A percentile compares a stretch with the other conserved stretches of the same genome.
These are phyloP conservation scores for Alnus rubra DNA, from an alignment of 306 rosid species.

Conservation along the genomic window DNA sequence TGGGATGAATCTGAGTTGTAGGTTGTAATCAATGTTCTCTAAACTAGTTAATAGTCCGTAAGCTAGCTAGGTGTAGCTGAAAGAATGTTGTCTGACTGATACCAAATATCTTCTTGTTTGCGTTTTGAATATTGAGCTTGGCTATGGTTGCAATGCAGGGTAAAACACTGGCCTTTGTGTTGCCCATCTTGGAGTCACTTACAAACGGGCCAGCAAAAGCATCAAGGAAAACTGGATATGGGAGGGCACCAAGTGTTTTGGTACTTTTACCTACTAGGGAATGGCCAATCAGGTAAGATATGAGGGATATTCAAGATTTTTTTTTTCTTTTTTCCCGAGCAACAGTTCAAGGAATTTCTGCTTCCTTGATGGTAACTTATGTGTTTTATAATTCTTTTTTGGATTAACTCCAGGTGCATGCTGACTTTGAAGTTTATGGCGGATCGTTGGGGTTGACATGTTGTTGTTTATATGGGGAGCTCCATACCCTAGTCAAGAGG, in stretches of 20 bases:
- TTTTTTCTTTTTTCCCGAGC: background rate
- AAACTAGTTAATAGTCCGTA: background rate
- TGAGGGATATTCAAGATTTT: background rate
- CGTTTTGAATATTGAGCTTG: background rate
- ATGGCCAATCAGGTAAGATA: slow-evolving; percentile 78
- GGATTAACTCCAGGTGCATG: slow-evolving; percentile 47
- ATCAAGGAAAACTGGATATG: slow-evolving; percentile 59
- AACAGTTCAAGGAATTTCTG: background rate
- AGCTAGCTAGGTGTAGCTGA: background rate
- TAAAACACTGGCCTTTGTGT: slow-evolving; percentile 87
- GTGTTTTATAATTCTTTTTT: background rate
- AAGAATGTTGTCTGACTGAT: background rate
- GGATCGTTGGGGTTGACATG: slow-evolving; percentile 60
- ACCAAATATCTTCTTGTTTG: background rate
- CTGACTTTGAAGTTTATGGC: slow-evolving; percentile 85
- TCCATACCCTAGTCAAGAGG: slow-evolving; percentile 51
- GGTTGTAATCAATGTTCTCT: background rate
- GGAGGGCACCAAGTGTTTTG: slow-evolving; percentile 73
- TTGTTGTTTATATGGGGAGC: slow-evolving; percentile 89
- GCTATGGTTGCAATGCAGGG: slow-evolving; percentile 52
- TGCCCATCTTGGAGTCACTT: slow-evolving; percentile 82
- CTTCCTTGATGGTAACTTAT: background rate
- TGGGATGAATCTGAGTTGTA: too few relatives aligned
- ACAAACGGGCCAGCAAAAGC: slow-evolving; percentile 58
- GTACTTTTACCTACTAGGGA: slow-evolving; percentile 97